Percentiles rank a stretch among this genome's conserved stretches.
Evolutionary conservation across 2,329 filamentous ascomycete species (phyloP).

Genomic region (Arachnopeziza araneosa): DNA sequence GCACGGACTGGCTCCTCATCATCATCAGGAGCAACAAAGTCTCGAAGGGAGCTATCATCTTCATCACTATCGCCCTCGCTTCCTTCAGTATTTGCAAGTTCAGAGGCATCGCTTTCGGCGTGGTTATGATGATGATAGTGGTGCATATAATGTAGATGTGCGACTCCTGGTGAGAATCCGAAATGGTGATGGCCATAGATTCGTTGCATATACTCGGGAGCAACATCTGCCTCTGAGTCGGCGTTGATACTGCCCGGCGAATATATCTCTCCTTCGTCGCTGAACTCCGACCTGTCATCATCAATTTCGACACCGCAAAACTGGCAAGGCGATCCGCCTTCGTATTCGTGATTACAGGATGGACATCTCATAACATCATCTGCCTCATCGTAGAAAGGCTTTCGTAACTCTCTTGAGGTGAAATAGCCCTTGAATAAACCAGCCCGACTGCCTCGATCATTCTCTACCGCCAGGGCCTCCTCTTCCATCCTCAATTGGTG

Average conservation of each 20-base stretch:
- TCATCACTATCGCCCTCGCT: constrained; percentile 21
- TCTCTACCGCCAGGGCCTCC: constrained; percentile 53
- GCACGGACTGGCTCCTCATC: constrained; percentile 11
- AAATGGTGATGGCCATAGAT: not conserved
- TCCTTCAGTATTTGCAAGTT: constrained; percentile 10
- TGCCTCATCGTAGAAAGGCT: constrained; percentile 44
- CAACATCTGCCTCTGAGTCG: not conserved
- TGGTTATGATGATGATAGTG: constrained; percentile 6
- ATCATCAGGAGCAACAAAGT: constrained; percentile 27
- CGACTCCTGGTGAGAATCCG: not conserved
- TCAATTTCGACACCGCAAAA: constrained; percentile 50
- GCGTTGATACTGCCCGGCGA: not conserved
- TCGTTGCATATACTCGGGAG: not conserved
- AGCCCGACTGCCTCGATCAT: constrained; percentile 48
- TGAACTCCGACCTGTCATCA: constrained; percentile 37
- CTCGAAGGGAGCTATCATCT: constrained; percentile 25
- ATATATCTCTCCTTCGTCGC: constrained; percentile 29
- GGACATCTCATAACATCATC: constrained; percentile 60
- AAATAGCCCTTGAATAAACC: constrained; percentile 58
- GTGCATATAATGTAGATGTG: not conserved
- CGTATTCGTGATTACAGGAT: constrained; percentile 56
- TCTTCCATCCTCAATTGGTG: constrained; percentile 52
- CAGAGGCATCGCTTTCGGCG: not conserved
- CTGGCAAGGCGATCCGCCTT: constrained; percentile 48
- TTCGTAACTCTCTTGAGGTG: constrained; percentile 1